Percentiles rank a stretch among this genome's conserved stretches.
Conservation (phyloP, 805 yeast genomes). For the Lipomyces kockii region DNA sequence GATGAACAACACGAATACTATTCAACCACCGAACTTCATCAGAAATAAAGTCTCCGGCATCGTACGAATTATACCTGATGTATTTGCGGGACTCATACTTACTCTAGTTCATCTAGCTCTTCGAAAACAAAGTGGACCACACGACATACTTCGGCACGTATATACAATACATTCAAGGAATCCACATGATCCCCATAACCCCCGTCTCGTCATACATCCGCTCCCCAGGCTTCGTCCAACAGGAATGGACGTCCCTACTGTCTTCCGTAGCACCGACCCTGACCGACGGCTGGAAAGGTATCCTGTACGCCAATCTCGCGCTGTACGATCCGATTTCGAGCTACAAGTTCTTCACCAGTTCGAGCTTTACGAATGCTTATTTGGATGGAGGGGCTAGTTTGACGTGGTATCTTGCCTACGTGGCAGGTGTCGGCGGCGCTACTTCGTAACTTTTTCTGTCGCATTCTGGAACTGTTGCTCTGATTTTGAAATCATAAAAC, state of each 20-base stretch:
- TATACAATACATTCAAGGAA: conserved; percentile 71
- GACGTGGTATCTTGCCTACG: conserved; percentile 83
- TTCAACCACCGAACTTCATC: conserved; percentile 57
- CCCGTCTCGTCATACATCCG: conserved; percentile 66
- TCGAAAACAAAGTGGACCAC: conserved; percentile 74
- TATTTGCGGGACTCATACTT: background rate
- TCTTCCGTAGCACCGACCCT: conserved; percentile 49
- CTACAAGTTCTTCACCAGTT: conserved; percentile 62
- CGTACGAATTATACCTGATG: background rate
- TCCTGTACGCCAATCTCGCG: conserved; percentile 73
- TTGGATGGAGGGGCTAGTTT: conserved; percentile 85
- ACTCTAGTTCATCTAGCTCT: conserved; percentile 42
- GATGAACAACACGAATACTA: conserved; percentile 53
- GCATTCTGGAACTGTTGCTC: background rate
- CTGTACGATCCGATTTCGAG: conserved; percentile 68
- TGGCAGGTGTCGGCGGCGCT: conserved; percentile 47
- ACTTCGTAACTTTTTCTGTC: background rate
- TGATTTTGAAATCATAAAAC: background rate
- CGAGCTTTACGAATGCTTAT: conserved; percentile 56
- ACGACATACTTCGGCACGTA: conserved; percentile 71
- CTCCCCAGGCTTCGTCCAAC: conserved; percentile 53
- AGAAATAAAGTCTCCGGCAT: conserved; percentile 71
- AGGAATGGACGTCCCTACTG: conserved; percentile 64
- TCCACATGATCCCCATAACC: conserved; percentile 76
- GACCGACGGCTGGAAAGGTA: conserved; percentile 65